phyloP scores from a whole-genome alignment of 148 eudicot species.

The Cornus controversa region DNA sequence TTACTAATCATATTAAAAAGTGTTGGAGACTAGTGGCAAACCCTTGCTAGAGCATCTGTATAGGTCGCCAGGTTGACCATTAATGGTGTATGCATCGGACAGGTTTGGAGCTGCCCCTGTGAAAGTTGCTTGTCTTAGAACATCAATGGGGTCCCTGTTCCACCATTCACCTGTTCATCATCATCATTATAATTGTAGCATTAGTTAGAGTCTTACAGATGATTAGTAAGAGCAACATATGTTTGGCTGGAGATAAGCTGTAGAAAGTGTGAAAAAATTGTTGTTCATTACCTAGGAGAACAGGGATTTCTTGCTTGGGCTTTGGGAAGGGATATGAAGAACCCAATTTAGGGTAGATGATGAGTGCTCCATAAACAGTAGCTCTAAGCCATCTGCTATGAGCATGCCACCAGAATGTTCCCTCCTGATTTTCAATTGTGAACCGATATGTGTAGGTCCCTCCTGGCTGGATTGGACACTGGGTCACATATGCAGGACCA shows the following conservation, averaged over 20 bases:
- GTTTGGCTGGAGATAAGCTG: neutral
- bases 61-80: constrained; percentile 88
- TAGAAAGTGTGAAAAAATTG: neutral
- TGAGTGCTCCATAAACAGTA: constrained; percentile 78
- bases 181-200: neutral
- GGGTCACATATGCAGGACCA: constrained; percentile 86
- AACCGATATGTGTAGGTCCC: constrained; percentile 72
- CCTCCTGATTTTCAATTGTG: constrained; percentile 74
- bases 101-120: constrained; percentile 82
- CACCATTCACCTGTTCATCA: constrained; percentile 83
- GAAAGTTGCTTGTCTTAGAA: constrained; percentile 53
- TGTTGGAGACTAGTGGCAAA: constrained; percentile 11
- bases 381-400: constrained; percentile 91
- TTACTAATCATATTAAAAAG: neutral
- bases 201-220: neutral
- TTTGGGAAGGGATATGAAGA: constrained; percentile 62
- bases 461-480: constrained; percentile 85
- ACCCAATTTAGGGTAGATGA: constrained; percentile 73
- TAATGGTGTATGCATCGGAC: constrained; percentile 83
- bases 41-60: constrained; percentile 76
- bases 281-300: constrained; percentile 60
- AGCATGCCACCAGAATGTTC: constrained; percentile 98
- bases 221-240: neutral
- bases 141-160: constrained; percentile 72
- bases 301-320: constrained; percentile 64